Evolutionary conservation across 2,329 filamentous ascomycete species (phyloP), one percentile per base, ranked within the genome.

Genomic region (Colletotrichum endophyticum): DNA sequence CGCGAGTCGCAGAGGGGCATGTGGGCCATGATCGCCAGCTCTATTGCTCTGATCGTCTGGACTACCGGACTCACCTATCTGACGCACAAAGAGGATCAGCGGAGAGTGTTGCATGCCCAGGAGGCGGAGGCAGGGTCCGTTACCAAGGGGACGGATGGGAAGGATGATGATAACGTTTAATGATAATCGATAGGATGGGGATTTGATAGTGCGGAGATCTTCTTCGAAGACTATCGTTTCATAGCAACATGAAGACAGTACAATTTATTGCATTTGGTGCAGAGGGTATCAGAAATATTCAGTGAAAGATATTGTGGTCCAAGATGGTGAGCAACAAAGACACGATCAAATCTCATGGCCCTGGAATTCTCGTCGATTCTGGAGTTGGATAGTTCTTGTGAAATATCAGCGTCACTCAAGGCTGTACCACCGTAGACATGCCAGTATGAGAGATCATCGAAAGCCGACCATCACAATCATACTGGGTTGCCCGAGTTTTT

Each of bases 11-110:
- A 92, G 88, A 88, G 88, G 74, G 93, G 93, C n/a, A 94, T 94
- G 92, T 94, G 91, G 89, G 92, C 93, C 5, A 94, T 94, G 93
- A 93, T 95, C 80, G 92, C 88, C 3, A 88, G 88, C 9, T 92
- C 88, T 27, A 90, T 94, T 70, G 89, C 89, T 3, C 83, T 94
- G 81, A 87, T 86, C 0, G 78, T 92, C 2, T 94, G 93, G 93
- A 91, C 91, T 1, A 88, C 83, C 0, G 86, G 87, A 2, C 81
- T 94, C 57, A 85, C 89, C 2, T 91, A 86, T 79, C 83, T 89
- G 78, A 85, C 75, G 32, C 66, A 66, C 13, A 57, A 39, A n/a
- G 75, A 77, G 25, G 70, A 66, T 9, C 39, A 66, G 70, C 57
- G 74, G n/a, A 64, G 70, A n/a, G 64, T 76, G 8, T 1, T 76